These are phyloP conservation scores for Curvularia sp. DNA, from an alignment of 2,329 filamentous ascomycete genomes.

Conservation along the genomic window DNA sequence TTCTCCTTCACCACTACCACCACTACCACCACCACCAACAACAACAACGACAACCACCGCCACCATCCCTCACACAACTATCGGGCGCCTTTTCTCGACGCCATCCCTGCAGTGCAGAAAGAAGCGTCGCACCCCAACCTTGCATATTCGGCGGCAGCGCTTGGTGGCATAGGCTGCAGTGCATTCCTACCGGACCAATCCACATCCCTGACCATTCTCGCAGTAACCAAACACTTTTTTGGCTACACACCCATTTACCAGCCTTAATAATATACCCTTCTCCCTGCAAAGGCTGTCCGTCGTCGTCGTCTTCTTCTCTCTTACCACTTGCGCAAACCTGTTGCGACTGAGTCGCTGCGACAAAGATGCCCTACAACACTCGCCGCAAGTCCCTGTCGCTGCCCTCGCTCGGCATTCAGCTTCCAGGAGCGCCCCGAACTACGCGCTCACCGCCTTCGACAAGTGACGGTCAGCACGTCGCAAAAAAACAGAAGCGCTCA, in stretches of 20 bases:
- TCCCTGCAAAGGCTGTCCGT: slow-evolving; percentile 12
- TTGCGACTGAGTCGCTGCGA: slow-evolving; percentile 20
- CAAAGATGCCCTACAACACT: slow-evolving; percentile 90
- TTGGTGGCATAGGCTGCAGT: slow-evolving; percentile 42
- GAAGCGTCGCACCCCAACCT: slow-evolving; percentile 45
- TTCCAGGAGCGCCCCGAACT: slow-evolving; percentile 64
- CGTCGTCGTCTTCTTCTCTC: slow-evolving; percentile 9
- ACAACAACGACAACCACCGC: no score
- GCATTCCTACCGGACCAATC: slow-evolving; percentile 48
- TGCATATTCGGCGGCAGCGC: slow-evolving; percentile 41
- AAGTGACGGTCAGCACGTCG: slow-evolving; percentile 64
- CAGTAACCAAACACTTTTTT: slow-evolving; percentile 43
- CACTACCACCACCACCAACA: not conserved
- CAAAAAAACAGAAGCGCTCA: slow-evolving; percentile 75
- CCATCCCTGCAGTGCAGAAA: slow-evolving; percentile 31
- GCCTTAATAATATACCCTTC: slow-evolving; percentile 36
- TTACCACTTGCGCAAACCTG: slow-evolving; percentile 14
- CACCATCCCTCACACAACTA: slow-evolving; percentile 25
- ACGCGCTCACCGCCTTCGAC: slow-evolving; percentile 62
- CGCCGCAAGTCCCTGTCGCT: slow-evolving; percentile 94
- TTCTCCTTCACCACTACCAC: no score
- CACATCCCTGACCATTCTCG: slow-evolving; percentile 38
- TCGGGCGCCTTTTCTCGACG: slow-evolving; percentile 21
- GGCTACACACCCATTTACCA: slow-evolving; percentile 33
- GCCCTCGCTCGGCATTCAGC: slow-evolving; percentile 88